These are phyloP conservation scores for Daldinia loculata DNA, from an alignment of 495 filamentous ascomycete genomes.

Conservation along the genomic window DNA sequence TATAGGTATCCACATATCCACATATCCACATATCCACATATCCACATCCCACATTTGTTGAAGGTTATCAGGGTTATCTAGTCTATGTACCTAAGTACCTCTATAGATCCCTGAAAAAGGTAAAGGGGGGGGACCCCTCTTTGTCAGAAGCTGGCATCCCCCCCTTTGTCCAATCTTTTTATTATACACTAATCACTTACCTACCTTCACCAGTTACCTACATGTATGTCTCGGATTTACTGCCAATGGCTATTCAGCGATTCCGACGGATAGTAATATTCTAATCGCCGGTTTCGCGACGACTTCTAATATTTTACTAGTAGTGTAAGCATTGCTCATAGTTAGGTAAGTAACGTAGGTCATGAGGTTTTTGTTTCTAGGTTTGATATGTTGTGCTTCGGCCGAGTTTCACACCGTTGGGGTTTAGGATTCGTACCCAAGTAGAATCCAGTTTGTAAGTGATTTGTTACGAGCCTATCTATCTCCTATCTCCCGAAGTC, in stretches of 20 bases:
- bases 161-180: neutral
- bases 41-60: neutral
- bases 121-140: neutral
- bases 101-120: neutral
- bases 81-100: neutral
- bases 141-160: neutral
- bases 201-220: slow-evolving; percentile 1
- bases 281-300: slow-evolving; percentile 5
- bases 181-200: slow-evolving; percentile 13
- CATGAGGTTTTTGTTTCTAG: neutral
- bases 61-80: neutral
- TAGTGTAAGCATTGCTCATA: neutral
- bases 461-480: slow-evolving; percentile 6
- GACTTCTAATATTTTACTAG: neutral
- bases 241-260: neutral
- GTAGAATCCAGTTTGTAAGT: neutral
- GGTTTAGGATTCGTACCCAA: slow-evolving; percentile 14
- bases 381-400: neutral
- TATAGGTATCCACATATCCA: no score
- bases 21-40: no score
- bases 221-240: slow-evolving; percentile 10
- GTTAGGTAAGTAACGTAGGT: neutral
- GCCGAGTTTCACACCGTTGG: slow-evolving; percentile 14
- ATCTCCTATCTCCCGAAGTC: slow-evolving; percentile 5
- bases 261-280: slow-evolving; percentile 17